Percentiles rank a stretch among this genome's conserved stretches.
Evolutionary conservation across 2,329 filamentous ascomycete species (phyloP).

Genomic region (Ceratocystis destructans): DNA sequence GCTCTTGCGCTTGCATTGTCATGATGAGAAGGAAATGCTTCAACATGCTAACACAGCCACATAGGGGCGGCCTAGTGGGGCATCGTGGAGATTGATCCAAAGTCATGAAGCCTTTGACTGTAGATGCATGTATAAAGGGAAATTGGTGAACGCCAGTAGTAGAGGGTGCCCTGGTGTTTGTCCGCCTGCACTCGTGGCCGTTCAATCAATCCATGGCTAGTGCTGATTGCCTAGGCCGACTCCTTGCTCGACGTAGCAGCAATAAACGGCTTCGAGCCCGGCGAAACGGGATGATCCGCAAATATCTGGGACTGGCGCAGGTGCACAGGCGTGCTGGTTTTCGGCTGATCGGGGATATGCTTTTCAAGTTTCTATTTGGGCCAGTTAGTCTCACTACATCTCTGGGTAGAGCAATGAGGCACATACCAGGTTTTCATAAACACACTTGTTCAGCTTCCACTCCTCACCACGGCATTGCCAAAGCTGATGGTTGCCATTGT

Average conservation of each 20-base stretch:
- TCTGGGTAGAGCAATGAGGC: neutral
- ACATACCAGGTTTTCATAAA: constrained; percentile 86
- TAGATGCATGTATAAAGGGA: neutral
- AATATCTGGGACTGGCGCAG: constrained; percentile 52
- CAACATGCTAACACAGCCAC: neutral
- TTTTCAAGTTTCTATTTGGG: constrained; percentile 62
- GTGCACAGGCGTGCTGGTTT: constrained; percentile 58
- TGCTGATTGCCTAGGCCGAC: constrained; percentile 7
- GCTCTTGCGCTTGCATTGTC: neutral
- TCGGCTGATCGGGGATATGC: constrained; percentile 59
- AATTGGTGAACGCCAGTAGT: neutral
- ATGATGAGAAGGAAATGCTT: neutral
- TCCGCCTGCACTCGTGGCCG: neutral
- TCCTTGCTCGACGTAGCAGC: constrained; percentile 26
- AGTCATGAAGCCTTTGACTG: neutral
- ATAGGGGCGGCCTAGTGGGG: neutral
- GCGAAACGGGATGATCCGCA: constrained; percentile 37
- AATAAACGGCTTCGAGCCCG: constrained; percentile 32
- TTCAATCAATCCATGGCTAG: neutral
- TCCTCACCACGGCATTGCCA: constrained; percentile 88
- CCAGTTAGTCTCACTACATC: neutral
- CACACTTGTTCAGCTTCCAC: constrained; percentile 85
- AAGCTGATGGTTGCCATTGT: constrained; percentile 94
- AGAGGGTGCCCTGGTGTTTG: neutral
- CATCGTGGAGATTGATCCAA: neutral